Conservation (phyloP, 306 rosid species). For the Pyrus communis region DNA sequence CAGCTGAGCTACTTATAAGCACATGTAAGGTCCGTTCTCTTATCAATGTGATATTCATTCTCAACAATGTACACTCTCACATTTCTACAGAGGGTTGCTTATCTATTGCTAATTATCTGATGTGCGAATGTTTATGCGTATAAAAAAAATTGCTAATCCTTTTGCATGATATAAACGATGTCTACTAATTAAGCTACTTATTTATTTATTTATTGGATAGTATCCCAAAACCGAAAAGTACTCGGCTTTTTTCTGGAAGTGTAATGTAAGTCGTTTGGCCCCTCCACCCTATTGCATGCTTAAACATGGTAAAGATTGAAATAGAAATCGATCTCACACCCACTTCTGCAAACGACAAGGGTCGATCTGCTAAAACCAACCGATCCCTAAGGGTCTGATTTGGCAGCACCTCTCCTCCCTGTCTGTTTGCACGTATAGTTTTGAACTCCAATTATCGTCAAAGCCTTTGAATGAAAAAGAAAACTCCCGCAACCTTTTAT, state of each 20-base stretch:
- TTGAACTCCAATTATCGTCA: neutral
- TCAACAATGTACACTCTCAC: too few species aligned
- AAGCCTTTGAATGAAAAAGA: too few species aligned
- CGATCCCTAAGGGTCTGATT: neutral
- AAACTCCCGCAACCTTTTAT: too few species aligned
- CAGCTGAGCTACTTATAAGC: too few species aligned
- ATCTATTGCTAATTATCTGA: too few species aligned
- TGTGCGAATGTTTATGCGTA: too few species aligned
- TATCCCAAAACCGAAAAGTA: neutral
- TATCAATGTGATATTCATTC: too few species aligned
- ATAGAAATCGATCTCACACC: neutral
- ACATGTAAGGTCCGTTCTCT: too few species aligned
- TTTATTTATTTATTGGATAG: neutral
- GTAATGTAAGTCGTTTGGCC: neutral
- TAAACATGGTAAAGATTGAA: neutral
- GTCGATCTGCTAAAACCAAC: neutral
- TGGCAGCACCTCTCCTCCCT: neutral
- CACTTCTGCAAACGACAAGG: neutral
- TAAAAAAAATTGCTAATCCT: too few species aligned
- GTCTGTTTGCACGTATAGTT: neutral
- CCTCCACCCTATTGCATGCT: neutral
- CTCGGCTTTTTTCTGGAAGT: neutral
- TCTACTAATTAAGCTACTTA: too few species aligned
- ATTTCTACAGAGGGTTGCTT: too few species aligned
- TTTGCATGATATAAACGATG: too few species aligned